Base-by-base conservation (phyloP, 2,329 filamentous ascomycete species). In the Verticillium albo-atrum region DNA sequence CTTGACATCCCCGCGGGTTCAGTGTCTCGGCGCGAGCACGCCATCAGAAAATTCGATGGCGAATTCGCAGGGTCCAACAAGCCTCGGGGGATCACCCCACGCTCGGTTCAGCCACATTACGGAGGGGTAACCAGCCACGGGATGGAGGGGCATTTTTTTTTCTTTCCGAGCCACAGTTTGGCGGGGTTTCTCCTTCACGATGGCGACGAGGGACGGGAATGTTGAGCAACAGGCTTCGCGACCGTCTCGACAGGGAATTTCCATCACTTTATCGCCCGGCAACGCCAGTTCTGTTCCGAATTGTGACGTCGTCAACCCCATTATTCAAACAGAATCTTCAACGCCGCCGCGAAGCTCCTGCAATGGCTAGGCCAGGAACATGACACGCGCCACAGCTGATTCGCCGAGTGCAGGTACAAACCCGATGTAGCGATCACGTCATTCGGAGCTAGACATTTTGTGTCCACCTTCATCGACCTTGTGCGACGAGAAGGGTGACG, bases 341-440 rank as follows among this genome's bases (percentile, higher is more conserved):
- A 50, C 42, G 42, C 42, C 42, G 42, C 42, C n/a, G 42, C 20
- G 42, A 25, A 20, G 42, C 20, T 25, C 42, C 42, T 25, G 42
- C 42, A 14, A 50, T 50, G 42, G n/a, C 20, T 50, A 50, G 42
- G 42, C 42, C 52, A 54, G 28, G 52, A 34, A 34, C 52, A 37
- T 26, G 34, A 47, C 26, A 37, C 54, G 54, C 54, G 54, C n/a
- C 27, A 34, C 20, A 23, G 54, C 30, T 55, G 54, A 56, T 56
- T 56, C 56, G 57, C 58, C 57, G 54, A 59, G 56, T 55, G 57
- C 42, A 35, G 59, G 61, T 58, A 63, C 62, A 57, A 62, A 32
- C 37, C 56, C 61, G 58, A 62, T 61, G 62, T 61, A 62, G 56
- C 62, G 64, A 66, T 63, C 64, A 66, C 64, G 64, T 66, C 64